Conservation (phyloP, 345 rosid genomes). For the Microthlaspi erraticum region DNA sequence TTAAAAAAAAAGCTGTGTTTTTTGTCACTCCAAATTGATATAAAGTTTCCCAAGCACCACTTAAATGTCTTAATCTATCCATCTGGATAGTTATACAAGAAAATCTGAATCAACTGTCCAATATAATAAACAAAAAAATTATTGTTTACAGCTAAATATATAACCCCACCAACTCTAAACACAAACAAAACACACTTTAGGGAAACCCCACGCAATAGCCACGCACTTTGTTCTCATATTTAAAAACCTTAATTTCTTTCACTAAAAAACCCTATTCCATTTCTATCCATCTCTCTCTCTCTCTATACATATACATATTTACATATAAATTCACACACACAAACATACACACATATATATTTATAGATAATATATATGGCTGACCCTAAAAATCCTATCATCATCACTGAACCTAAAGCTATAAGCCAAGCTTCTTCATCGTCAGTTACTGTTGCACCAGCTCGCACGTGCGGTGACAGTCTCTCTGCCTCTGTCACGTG, state of each 20-base stretch:
- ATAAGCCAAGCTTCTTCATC: conserved; percentile 35
- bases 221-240: conserved; percentile 38
- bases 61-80: background rate
- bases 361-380: conserved; percentile 19
- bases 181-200: conserved; percentile 43
- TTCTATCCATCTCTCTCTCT: background rate
- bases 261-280: conserved; percentile 27
- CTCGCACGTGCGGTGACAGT: conserved; percentile 40
- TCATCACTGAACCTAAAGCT: conserved; percentile 38
- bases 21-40: background rate
- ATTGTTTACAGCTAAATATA: conserved; percentile 24
- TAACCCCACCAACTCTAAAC: conserved; percentile 35
- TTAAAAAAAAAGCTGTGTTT: background rate
- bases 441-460: conserved; percentile 32
- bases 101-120: background rate
- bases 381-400: conserved; percentile 44
- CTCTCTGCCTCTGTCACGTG: conserved; percentile 34
- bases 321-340: background rate
- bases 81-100: background rate
- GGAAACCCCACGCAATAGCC: conserved; percentile 46
- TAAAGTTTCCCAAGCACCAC: background rate
- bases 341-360: background rate
- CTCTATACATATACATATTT: background rate
- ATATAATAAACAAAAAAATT: background rate
- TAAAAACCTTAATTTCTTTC: conserved; percentile 29